Conservation (phyloP, 371 early-diverging fungal species). For the Synchytrium microbalum region DNA sequence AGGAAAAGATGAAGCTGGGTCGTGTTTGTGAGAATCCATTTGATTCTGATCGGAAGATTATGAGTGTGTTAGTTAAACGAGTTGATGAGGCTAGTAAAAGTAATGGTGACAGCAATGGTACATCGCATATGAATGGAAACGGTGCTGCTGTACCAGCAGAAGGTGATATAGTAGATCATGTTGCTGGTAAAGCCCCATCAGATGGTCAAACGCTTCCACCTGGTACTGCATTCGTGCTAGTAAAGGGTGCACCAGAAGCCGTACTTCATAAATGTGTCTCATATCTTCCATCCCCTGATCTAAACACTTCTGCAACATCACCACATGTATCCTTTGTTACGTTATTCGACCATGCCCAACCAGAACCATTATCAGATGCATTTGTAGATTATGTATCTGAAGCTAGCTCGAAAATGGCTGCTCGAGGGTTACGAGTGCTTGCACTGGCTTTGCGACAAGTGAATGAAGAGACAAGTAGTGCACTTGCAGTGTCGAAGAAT, state of each 20-base stretch:
- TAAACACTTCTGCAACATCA: too few species aligned
- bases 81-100: too few species aligned
- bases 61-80: conserved; percentile 35
- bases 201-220: too few species aligned
- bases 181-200: too few species aligned
- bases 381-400: conserved; percentile 62
- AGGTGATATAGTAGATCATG: too few species aligned
- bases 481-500: conserved; percentile 44
- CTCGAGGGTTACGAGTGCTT: conserved; percentile 70
- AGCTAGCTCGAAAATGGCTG: conserved; percentile 69
- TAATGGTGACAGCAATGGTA: too few species aligned
- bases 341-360: not conserved
- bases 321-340: conserved; percentile 15
- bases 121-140: too few species aligned
- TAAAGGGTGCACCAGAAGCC: conserved; percentile 89
- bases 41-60: conserved; percentile 38
- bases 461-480: conserved; percentile 38
- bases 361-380: conserved; percentile 46
- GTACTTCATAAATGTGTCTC: conserved; percentile 58
- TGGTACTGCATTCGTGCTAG: conserved; percentile 48
- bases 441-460: conserved; percentile 52
- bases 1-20: conserved; percentile 21
- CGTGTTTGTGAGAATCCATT: conserved; percentile 32
- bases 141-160: too few species aligned
- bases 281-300: conserved; percentile 47